A percentile compares a stretch with the other conserved stretches of the same genome.
These are phyloP conservation scores for Crassisporium funariophilum DNA, from an alignment of 768 basidiomycete species.

Conservation along the genomic window DNA sequence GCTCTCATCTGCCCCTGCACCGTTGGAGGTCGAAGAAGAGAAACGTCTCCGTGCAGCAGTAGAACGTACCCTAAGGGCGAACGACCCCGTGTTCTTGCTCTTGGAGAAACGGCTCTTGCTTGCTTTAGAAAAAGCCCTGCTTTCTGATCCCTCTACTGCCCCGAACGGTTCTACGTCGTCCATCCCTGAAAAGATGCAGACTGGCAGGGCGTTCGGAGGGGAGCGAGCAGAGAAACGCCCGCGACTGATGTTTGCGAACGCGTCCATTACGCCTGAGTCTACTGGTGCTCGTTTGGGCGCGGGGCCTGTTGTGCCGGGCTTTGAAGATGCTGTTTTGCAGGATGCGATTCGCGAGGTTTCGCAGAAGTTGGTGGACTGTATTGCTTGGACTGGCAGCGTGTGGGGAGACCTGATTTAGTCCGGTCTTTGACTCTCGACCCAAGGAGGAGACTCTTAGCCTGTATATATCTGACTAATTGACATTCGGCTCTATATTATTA, in stretches of 20 bases:
- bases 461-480: no score
- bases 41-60: conserved; percentile 57
- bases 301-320: conserved; percentile 52
- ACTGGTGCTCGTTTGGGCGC: conserved; percentile 20
- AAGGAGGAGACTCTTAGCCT: no score
- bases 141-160: conserved; percentile 3
- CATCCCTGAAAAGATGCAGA: conserved; percentile 38
- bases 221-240: conserved; percentile 22
- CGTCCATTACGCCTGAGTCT: conserved; percentile 1
- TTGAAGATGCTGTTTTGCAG: conserved; percentile 63
- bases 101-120: conserved; percentile 59
- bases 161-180: not conserved
- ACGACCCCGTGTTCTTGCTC: conserved; percentile 68
- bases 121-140: conserved; percentile 33
- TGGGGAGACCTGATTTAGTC: conserved; percentile 50
- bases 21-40: conserved; percentile 43
- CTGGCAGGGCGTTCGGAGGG: conserved; percentile 29
- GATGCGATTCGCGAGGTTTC: conserved; percentile 44
- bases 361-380: conserved; percentile 37
- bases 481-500: no score
- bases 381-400: conserved; percentile 57
- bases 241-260: conserved; percentile 15
- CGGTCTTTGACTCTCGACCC: not conserved
- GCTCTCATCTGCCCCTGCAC: conserved; percentile 11
- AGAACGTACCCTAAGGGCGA: conserved; percentile 58